Conservation (phyloP, 441 rosid species). For the Arabidopsis hybrid region DNA sequence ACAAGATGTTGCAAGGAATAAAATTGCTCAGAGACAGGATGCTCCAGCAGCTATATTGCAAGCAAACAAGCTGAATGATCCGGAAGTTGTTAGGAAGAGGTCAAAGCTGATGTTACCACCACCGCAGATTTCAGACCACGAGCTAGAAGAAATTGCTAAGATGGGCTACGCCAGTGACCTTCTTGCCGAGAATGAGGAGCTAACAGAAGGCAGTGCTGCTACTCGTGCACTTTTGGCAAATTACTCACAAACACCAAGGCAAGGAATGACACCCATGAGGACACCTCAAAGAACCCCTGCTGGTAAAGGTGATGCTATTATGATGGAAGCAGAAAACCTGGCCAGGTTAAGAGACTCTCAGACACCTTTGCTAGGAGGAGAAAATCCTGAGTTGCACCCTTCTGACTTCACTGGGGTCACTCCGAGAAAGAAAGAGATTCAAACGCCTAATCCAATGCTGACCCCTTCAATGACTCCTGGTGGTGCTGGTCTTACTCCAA, state of each 20-base stretch:
- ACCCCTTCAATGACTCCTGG: constrained; percentile 93
- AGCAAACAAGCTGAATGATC: constrained; percentile 97
- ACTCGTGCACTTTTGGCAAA: constrained; percentile 95
- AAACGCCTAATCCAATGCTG: constrained; percentile 92
- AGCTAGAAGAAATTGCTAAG: constrained; percentile 95
- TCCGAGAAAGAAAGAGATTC: constrained; percentile 83
- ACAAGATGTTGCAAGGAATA: constrained; percentile 87
- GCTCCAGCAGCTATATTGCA: constrained; percentile 94
- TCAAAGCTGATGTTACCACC: constrained; percentile 97
- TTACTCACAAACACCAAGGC: constrained; percentile 90
- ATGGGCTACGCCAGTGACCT: constrained; percentile 97
- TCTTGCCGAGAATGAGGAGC: constrained; percentile 81
- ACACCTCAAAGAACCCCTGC: constrained; percentile 98
- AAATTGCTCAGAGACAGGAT: constrained; percentile 95
- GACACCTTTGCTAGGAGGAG: constrained; percentile 98
- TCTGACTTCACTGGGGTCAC: constrained; percentile 99
- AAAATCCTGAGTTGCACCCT: constrained; percentile 98
- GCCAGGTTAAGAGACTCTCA: constrained; percentile 97
- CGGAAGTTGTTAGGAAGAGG: constrained; percentile 93
- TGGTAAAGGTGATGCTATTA: constrained; percentile 95
- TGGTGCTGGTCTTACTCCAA: constrained; percentile 77
- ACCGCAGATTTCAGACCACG: constrained; percentile 96
- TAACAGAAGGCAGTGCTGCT: constrained; percentile 88
- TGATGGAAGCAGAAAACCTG: constrained; percentile 99
- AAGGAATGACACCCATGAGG: constrained; percentile 84